phyloP scores from a whole-genome alignment of 768 basidiomycete genomes.

The Solioccasus polychromus region DNA sequence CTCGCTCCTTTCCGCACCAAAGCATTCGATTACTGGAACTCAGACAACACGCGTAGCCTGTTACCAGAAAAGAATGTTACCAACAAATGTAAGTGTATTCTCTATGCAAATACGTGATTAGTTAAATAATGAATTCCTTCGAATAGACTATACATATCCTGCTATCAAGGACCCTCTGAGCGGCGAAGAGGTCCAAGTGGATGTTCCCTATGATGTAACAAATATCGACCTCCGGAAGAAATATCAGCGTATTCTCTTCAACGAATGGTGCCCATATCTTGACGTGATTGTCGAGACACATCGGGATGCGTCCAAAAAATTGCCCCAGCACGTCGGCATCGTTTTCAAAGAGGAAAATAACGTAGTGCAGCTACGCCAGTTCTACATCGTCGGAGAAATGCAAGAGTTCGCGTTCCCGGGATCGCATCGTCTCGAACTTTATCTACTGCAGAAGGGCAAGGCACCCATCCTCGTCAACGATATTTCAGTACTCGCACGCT shows the following conservation, averaged over 20 bases:
- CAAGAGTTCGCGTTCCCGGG: conserved; percentile 19
- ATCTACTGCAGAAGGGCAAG: conserved; percentile 1
- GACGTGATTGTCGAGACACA: too few species aligned
- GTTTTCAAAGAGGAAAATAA: conserved; percentile 8
- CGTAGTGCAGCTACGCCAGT: conserved; percentile 3
- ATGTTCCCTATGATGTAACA: conserved; percentile 6
- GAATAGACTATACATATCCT: conserved; percentile 21
- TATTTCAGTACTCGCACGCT: conserved; percentile 11
- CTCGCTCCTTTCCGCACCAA: conserved; percentile 16
- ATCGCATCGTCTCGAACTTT: conserved; percentile 21
- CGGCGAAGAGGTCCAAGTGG: conserved; percentile 9
- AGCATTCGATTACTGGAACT: conserved; percentile 12
- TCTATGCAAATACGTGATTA: too few species aligned
- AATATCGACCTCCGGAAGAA: conserved; percentile 4
- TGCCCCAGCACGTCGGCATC: background rate
- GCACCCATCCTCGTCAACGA: conserved; percentile 8
- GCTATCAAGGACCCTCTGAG: conserved; percentile 11
- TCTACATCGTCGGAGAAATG: conserved; percentile 1
- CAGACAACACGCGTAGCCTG: conserved; percentile 8
- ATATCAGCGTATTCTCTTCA: conserved; percentile 6
- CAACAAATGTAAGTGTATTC: conserved; percentile 8
- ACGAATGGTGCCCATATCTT: conserved; percentile 5
- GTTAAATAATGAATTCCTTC: background rate
- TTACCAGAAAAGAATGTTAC: background rate
- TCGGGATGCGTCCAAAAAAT: background rate